Evolutionary conservation across 805 yeast genomes (phyloP), one percentile per base, ranked within the genome.

Genomic region (Metschnikowia sp.): DNA sequence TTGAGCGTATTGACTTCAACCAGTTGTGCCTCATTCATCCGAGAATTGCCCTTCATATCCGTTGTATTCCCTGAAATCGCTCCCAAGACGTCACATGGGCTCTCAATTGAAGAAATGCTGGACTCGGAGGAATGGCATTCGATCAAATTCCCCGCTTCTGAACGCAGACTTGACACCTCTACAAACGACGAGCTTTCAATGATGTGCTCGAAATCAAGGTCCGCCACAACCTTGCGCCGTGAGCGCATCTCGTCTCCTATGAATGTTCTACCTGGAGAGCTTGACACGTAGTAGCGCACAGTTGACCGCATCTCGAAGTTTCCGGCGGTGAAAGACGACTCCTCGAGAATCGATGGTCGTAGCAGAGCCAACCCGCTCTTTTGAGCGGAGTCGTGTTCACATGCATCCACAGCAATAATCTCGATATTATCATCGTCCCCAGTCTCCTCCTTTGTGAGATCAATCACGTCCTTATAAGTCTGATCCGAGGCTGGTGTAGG

Each of bases 181-280:
- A 31, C 26, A 13, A 12, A 31, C 6, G 37, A 50, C 12, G 59
- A 59, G 43, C 58, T 58, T 15, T 52, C 52, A 26, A 65, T 47
- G n/a, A 65, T 63, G 45, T 65, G 66, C 30, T 59, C 61, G 36
- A 65, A 64, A 40, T 62, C 56, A 34, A 65, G 48, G 34, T 62
- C 61, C 1, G 68, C 68, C 13, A 65, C 68, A 18, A 62, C 48
- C 39, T 65, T 65, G 22, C 62, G 54, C 31, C 68, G 53, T 29
- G 60, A 34, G n/a, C 43, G 34, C 44, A 42, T 55, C 39, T 48
- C 59, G 32, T 58, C 63, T 12, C 57, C 59, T 32, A 63, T 58
- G 42, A 56, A 65, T 2, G 65, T 54, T 28, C 63, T 47, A 10
- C 55, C 44, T 2, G 68, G 66, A 1, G 69, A 63, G 8, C 59